Conservation (phyloP, 73 alveolate genomes). For the Paraurostyla sp. region DNA sequence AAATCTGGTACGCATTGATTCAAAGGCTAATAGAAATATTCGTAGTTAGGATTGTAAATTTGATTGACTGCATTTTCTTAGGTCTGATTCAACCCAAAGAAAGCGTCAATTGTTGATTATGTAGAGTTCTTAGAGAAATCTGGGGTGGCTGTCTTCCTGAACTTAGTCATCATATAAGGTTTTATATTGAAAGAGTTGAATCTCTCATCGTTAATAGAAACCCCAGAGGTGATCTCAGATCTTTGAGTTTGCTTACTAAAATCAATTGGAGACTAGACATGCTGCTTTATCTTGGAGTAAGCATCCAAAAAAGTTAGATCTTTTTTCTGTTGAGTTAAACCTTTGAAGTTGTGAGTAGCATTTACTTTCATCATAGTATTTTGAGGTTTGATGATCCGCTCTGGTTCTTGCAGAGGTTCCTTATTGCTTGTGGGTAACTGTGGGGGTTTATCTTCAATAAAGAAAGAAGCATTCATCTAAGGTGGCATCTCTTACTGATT, state of each 20-base stretch:
- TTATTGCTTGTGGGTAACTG: too few relatives aligned
- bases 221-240: neutral
- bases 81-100: neutral
- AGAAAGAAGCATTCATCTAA: too few relatives aligned
- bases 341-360: neutral
- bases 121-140: constrained; percentile 19
- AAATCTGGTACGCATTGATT: neutral
- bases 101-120: neutral
- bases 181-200: neutral
- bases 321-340: neutral
- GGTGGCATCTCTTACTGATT: too few relatives aligned
- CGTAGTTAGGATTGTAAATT: constrained; percentile 9
- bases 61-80: constrained; percentile 30
- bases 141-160: constrained; percentile 33
- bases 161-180: neutral
- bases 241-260: neutral
- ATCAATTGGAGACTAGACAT: constrained; percentile 26
- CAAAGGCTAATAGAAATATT: neutral
- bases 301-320: neutral
- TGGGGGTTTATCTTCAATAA: too few relatives aligned
- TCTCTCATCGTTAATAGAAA: constrained; percentile 7
- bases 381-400: too few relatives aligned
- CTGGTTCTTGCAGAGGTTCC: too few relatives aligned
- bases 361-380: neutral
- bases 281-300: neutral